phyloP scores from a whole-genome alignment of 1,139 yeast genomes.

The Protomyces inouyei region DNA sequence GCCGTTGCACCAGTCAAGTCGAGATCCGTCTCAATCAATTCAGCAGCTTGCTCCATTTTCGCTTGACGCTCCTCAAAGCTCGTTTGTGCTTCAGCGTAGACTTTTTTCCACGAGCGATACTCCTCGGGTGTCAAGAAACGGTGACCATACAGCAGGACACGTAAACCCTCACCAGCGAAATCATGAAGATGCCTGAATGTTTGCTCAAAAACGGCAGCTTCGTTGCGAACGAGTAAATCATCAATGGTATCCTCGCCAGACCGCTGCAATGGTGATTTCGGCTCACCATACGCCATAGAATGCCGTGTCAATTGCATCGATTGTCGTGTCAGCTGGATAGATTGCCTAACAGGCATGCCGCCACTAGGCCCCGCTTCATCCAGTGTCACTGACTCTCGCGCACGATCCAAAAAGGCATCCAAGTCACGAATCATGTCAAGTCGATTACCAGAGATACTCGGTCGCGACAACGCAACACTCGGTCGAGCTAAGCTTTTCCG shows the following conservation, averaged over 20 bases:
- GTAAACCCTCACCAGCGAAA: slow-evolving; percentile 87
- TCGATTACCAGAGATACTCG: slow-evolving; percentile 27
- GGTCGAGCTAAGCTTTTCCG: slow-evolving; percentile 41
- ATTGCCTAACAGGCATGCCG: no score
- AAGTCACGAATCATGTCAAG: slow-evolving; percentile 15
- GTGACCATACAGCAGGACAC: slow-evolving; percentile 80
- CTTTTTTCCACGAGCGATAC: slow-evolving; percentile 60
- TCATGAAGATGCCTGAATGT: slow-evolving; percentile 89
- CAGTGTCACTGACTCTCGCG: neutral
- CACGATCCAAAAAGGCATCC: slow-evolving; percentile 12
- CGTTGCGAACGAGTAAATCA: slow-evolving; percentile 63
- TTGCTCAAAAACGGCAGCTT: slow-evolving; percentile 70
- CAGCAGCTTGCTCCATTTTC: slow-evolving; percentile 70
- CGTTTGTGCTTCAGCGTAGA: slow-evolving; percentile 71
- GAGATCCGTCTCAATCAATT: slow-evolving; percentile 59
- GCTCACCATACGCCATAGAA: slow-evolving; percentile 29
- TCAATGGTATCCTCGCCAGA: slow-evolving; percentile 44
- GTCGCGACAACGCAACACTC: slow-evolving; percentile 27
- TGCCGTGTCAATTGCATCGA: slow-evolving; percentile 22
- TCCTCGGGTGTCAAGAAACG: slow-evolving; percentile 60
- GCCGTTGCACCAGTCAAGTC: slow-evolving; percentile 89
- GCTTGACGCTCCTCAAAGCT: slow-evolving; percentile 62
- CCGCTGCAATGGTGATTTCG: slow-evolving; percentile 8
- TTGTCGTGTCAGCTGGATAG: neutral
- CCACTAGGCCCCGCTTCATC: neutral